Evolutionary conservation across 2,329 filamentous ascomycete species (phyloP).

Genomic region (Ophiognomonia clavigignenti-juglandacearum): DNA sequence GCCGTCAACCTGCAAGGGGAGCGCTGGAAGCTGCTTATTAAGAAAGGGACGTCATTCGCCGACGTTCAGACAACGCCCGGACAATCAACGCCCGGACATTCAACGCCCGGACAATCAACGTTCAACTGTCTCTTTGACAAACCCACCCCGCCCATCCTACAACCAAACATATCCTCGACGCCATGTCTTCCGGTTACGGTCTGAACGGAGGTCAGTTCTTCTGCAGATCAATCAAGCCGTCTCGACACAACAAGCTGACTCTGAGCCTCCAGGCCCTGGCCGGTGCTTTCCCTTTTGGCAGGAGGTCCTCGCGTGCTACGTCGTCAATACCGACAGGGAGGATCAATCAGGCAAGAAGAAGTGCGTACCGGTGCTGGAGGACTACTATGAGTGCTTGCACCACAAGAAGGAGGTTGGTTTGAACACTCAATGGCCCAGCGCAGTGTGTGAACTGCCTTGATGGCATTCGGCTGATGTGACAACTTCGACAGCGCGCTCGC

Average conservation of each 20-base stretch:
- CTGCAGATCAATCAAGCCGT: no score
- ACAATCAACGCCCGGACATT: no score
- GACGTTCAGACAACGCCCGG: slow-evolving; percentile 11
- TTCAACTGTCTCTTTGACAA: slow-evolving; percentile 8
- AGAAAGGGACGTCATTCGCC: background rate
- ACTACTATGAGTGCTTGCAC: slow-evolving; percentile 98
- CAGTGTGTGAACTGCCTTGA: no score
- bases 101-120: no score
- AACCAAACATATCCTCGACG: slow-evolving; percentile 3
- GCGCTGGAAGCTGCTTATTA: no score
- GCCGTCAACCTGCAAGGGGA: no score
- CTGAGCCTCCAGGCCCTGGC: slow-evolving; percentile 43
- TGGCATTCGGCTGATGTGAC: no score
- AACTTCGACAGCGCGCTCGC: slow-evolving; percentile 63
- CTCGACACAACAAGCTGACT: no score
- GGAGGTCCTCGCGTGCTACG: slow-evolving; percentile 96
- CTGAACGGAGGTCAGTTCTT: slow-evolving; percentile 37
- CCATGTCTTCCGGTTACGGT: slow-evolving; percentile 20
- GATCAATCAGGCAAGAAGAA: slow-evolving; percentile 80
- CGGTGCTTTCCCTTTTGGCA: slow-evolving; percentile 99
- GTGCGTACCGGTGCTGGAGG: slow-evolving; percentile 79
- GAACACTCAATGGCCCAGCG: background rate
- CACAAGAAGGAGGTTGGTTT: slow-evolving; percentile 92
- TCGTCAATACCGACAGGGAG: slow-evolving; percentile 80
- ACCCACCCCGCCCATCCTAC: background rate